Percentiles rank a stretch among this genome's conserved stretches.
phyloP scores from a whole-genome alignment of 805 yeast species.

The Lachancea quebecensis region DNA sequence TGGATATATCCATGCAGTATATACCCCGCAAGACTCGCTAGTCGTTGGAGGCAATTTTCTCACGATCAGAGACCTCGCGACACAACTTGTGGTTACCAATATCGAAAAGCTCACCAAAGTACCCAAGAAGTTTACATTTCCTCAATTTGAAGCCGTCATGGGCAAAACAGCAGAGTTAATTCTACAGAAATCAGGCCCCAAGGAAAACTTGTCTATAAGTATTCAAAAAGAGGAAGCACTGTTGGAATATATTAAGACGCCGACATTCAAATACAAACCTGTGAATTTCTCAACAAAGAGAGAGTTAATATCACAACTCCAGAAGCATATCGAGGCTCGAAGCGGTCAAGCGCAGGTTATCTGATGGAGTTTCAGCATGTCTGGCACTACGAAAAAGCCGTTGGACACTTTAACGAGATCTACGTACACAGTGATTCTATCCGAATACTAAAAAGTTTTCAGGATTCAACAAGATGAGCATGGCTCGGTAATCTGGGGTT shows the following conservation, averaged over 20 bases:
- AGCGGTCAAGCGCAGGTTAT: not conserved
- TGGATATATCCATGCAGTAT: slow-evolving; percentile 91
- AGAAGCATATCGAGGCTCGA: not conserved
- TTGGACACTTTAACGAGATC: too few relatives aligned
- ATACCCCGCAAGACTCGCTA: slow-evolving; percentile 71
- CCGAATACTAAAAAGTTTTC: not conserved
- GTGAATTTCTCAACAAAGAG: slow-evolving; percentile 12
- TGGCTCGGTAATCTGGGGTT: too few relatives aligned
- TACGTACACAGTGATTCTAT: not conserved
- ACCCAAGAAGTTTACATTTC: slow-evolving; percentile 70
- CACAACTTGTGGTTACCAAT: slow-evolving; percentile 53
- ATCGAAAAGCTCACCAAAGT: slow-evolving; percentile 67
- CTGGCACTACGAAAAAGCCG: too few relatives aligned
- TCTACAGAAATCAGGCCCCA: not conserved
- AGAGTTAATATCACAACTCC: slow-evolving; percentile 10
- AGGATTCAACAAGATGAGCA: not conserved
- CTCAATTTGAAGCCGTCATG: slow-evolving; percentile 62
- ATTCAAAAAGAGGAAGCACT: slow-evolving; percentile 5
- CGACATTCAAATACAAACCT: slow-evolving; percentile 16
- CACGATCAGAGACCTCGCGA: slow-evolving; percentile 54
- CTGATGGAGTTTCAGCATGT: not conserved
- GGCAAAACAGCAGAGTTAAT: slow-evolving; percentile 20
- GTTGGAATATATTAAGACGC: slow-evolving; percentile 11
- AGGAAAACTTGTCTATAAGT: not conserved
- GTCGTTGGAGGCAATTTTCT: slow-evolving; percentile 87